Evolutionary conservation across 768 basidiomycete genomes (phyloP).

Genomic region (Vishniacozyma victoriae): DNA sequence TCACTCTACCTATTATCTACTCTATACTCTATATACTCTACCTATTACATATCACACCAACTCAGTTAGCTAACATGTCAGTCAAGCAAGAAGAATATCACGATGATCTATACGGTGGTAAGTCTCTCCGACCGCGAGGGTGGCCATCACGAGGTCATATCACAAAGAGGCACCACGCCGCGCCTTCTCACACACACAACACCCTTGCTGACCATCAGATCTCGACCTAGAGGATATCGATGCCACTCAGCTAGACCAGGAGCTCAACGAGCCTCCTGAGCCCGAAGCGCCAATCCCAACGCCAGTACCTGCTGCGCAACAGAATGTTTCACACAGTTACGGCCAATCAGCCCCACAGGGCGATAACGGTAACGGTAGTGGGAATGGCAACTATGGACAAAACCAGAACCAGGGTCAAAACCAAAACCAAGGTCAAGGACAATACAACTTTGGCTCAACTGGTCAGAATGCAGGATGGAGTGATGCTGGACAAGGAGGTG

Average conservation of each 20-base stretch:
- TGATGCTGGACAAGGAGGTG: constrained; percentile 14
- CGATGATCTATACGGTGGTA: constrained; percentile 84
- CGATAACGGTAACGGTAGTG: no score
- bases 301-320: no score
- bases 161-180: background rate
- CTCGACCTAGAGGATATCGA: constrained; percentile 40
- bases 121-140: constrained; percentile 31
- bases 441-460: background rate
- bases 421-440: constrained; percentile 9
- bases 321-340: no score
- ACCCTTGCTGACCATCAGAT: constrained; percentile 7
- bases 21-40: no score
- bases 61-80: constrained; percentile 12
- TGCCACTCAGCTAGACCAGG: constrained; percentile 30
- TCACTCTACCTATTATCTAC: background rate
- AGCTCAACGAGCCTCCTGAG: constrained; percentile 53
- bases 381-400: no score
- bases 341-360: no score
- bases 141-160: background rate
- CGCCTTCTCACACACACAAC: background rate
- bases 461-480: constrained; percentile 4
- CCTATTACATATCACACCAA: no score
- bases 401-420: constrained; percentile 6
- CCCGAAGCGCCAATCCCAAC: constrained; percentile 72
- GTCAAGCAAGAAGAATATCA: constrained; percentile 49